Evolutionary conservation across 1,284 basidiomycete genomes (phyloP).

Genomic region (Wolfiporia cocos): DNA sequence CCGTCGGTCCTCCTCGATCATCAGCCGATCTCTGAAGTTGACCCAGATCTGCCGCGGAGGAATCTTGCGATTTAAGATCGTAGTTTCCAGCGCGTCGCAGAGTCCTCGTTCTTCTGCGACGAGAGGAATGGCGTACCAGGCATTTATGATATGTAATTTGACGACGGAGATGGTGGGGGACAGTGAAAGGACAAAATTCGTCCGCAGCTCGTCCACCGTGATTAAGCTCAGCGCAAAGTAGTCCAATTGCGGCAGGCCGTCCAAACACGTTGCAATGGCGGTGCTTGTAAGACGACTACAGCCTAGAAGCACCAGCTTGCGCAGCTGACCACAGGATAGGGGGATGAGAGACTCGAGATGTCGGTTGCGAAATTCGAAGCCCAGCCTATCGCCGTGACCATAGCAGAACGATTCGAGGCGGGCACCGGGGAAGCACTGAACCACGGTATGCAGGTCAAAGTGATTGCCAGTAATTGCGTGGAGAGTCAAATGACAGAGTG

Average conservation of each 20-base stretch:
- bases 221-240: slow-evolving; percentile 33
- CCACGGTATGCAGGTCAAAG: slow-evolving; percentile 29
- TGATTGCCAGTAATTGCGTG: slow-evolving; percentile 29
- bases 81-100: slow-evolving; percentile 23
- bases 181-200: slow-evolving; percentile 30
- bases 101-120: slow-evolving; percentile 27
- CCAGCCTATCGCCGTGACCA: slow-evolving; percentile 27
- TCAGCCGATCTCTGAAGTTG: slow-evolving; percentile 22
- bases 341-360: slow-evolving; percentile 29
- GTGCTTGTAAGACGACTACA: slow-evolving; percentile 28
- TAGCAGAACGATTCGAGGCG: slow-evolving; percentile 31
- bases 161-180: slow-evolving; percentile 24
- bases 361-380: slow-evolving; percentile 31
- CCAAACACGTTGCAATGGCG: slow-evolving; percentile 25
- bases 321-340: slow-evolving; percentile 22
- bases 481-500: slow-evolving; percentile 28
- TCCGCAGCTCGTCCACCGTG: slow-evolving; percentile 29
- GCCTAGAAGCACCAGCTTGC: slow-evolving; percentile 32
- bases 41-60: slow-evolving; percentile 16
- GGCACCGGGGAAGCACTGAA: slow-evolving; percentile 22
- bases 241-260: slow-evolving; percentile 24
- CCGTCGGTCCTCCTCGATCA: slow-evolving; percentile 20
- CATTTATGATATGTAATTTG: slow-evolving; percentile 31
- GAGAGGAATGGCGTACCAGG: slow-evolving; percentile 26
- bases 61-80: slow-evolving; percentile 11